Evolutionary conservation across 2,329 filamentous ascomycete genomes (phyloP), one percentile per base, ranked within the genome.

Genomic region (Curvularia hawaiiensis): DNA sequence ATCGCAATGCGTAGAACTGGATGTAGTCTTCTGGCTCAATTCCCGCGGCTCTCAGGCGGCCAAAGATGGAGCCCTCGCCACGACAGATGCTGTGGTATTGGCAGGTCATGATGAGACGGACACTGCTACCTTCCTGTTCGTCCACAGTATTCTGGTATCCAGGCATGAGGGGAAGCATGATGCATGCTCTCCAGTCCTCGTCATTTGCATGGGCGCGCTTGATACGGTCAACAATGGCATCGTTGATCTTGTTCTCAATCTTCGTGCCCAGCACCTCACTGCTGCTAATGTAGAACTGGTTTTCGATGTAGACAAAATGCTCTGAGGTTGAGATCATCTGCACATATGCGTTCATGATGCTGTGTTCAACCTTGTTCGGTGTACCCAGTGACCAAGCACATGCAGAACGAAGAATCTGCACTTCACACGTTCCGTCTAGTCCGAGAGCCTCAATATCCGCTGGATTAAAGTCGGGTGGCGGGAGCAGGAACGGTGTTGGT

Each of bases 301-400:
- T 99, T 75, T 99, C 95, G 64, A 98, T 97, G 77, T 99, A 98
- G 50, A 98, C 91, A 70, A 97, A 97, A 75, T 98, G 95, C 47
- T 99, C 92, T 1, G 92, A 97, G 63, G 94, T 90, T 64, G 95
- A 89, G 66, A 99, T 99, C 81, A 96, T 87, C 74, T 96, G 95
- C 65, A 96, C 85, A 71, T 98, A 98, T 3, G 95, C 94, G 62
- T 90, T 95, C 83, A 96, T 93, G 72, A 99, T 98, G 72, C 94
- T 98, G 76, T 93, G 89, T 75, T 99, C 95, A 0, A 89, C 90
- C 58, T 92, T 86, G 54, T 92, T 90, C 0, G 85, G 84, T 14
- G 92, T 92, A 16, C 95, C 95, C 2, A 97, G 84, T 1, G 94
- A 98, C 95, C 95, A 99, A 35, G 90, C 87, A 46, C 87, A 89